A percentile compares a stretch with the other conserved stretches of the same genome.
Conservation (phyloP, 2,329 filamentous ascomycete species). For the Calonectria pseudoreteaudii region DNA sequence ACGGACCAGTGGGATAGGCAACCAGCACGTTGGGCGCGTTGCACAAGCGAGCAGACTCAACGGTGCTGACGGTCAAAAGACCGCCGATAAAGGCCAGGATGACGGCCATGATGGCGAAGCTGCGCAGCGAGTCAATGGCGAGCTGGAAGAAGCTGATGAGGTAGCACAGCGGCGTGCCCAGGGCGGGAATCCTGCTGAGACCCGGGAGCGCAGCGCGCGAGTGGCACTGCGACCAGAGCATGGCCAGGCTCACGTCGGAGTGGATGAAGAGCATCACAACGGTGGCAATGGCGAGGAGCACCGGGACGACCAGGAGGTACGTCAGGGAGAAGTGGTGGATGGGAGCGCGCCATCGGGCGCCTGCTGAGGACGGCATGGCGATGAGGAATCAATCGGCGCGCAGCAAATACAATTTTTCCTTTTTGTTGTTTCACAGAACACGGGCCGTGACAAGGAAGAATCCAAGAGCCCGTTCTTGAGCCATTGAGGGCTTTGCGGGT, state of each 20-base stretch:
- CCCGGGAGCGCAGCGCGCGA: conserved; percentile 57
- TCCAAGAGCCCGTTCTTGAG: not conserved
- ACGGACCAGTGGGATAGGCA: conserved; percentile 53
- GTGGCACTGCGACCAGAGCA: conserved; percentile 67
- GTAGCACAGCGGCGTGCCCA: conserved; percentile 62
- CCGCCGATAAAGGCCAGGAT: conserved; percentile 59
- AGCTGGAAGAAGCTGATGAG: conserved; percentile 62
- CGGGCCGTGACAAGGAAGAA: not conserved
- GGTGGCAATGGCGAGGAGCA: conserved; percentile 59
- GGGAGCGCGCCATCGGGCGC: conserved; percentile 51
- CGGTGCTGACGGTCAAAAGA: conserved; percentile 60
- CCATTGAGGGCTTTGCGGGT: not conserved
- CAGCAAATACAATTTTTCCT: too few relatives aligned
- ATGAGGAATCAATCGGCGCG: not conserved
- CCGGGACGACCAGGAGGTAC: conserved; percentile 62
- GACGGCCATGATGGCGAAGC: conserved; percentile 54
- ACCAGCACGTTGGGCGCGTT: conserved; percentile 52
- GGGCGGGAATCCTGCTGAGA: conserved; percentile 56
- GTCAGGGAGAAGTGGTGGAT: conserved; percentile 65
- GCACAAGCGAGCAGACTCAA: conserved; percentile 61
- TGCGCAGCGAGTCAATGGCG: conserved; percentile 56
- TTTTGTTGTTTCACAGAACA: not conserved
- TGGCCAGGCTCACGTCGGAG: conserved; percentile 62
- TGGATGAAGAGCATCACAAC: conserved; percentile 56
- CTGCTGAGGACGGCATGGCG: conserved; percentile 27